Percentiles rank a stretch among this genome's conserved stretches.
These are phyloP conservation scores for Phialophora expanda DNA, from an alignment of 2,329 filamentous ascomycete genomes.

Conservation along the genomic window DNA sequence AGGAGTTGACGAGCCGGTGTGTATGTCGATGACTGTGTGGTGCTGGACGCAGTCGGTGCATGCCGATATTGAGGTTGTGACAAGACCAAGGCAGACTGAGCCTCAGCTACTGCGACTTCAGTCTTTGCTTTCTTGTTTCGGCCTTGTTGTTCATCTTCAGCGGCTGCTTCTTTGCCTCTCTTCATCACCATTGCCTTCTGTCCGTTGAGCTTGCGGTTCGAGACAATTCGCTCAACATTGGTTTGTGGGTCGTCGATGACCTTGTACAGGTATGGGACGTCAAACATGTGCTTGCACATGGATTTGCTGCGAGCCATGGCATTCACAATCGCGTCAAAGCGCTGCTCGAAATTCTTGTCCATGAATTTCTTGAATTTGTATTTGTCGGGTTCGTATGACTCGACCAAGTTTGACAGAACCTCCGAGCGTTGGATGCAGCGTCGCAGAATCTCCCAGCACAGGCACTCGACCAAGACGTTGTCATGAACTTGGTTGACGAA, in stretches of 20 bases:
- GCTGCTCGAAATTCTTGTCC: conserved; percentile 37
- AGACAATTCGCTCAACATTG: conserved; percentile 41
- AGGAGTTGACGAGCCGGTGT: not conserved
- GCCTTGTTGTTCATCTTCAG: conserved; percentile 20
- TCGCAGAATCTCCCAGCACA: conserved; percentile 46
- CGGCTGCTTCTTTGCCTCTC: conserved; percentile 42
- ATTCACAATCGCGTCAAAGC: conserved; percentile 35
- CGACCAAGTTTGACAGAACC: conserved; percentile 37
- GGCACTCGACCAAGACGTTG: conserved; percentile 41
- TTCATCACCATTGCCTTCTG: conserved; percentile 45
- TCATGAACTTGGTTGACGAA: conserved; percentile 42
- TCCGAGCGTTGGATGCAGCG: conserved; percentile 40
- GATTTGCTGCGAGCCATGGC: conserved; percentile 44
- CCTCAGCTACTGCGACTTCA: not conserved
- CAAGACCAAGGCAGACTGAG: not conserved
- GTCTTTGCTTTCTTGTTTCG: conserved; percentile 21
- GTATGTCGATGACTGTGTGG: not conserved
- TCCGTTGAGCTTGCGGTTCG: conserved; percentile 45
- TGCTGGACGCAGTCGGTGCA: not conserved
- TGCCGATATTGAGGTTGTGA: not conserved
- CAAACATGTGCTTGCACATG: conserved; percentile 49
- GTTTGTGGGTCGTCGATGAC: conserved; percentile 48
- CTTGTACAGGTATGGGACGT: conserved; percentile 43
- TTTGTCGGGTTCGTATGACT: conserved; percentile 39
- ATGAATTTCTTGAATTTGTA: conserved; percentile 32